Evolutionary conservation across 2,329 filamentous ascomycete genomes (phyloP).

Genomic region (Pseudogymnoascus sp.): DNA sequence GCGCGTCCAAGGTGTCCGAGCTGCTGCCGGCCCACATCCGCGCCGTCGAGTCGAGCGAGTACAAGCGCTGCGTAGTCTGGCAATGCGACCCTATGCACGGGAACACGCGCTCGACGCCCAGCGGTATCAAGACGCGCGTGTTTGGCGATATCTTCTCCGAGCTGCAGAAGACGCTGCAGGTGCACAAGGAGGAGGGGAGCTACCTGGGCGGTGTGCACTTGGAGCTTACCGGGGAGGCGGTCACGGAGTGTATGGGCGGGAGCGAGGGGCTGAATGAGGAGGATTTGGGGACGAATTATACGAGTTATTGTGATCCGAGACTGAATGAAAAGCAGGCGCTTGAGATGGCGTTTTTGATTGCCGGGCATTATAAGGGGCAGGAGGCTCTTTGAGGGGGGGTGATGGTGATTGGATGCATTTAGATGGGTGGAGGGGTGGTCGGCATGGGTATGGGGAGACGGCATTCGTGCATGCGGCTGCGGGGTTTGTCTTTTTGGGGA

Average conservation of each 20-base stretch:
- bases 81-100: conserved; percentile 99
- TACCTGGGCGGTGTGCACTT: conserved; percentile 92
- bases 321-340: conserved; percentile 97
- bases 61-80: conserved; percentile 66
- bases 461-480: background rate
- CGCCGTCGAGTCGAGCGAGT: conserved; percentile 73
- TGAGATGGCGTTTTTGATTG: conserved; percentile 87
- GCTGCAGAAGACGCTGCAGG: conserved; percentile 70
- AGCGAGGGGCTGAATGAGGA: conserved; percentile 81
- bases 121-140: conserved; percentile 82
- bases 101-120: conserved; percentile 58
- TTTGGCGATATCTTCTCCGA: conserved; percentile 88
- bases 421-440: background rate
- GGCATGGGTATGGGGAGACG: background rate
- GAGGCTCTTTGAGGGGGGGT: background rate
- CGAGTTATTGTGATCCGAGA: conserved; percentile 88
- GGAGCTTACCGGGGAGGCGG: conserved; percentile 89
- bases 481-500: background rate
- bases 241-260: conserved; percentile 91
- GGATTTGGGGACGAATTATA: conserved; percentile 84
- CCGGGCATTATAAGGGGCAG: conserved; percentile 61
- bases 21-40: conserved; percentile 80
- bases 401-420: background rate
- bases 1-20: conserved; percentile 63
- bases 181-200: conserved; percentile 75